phyloP scores from a whole-genome alignment of 1,284 basidiomycete species.

The Trametes versicolor region DNA sequence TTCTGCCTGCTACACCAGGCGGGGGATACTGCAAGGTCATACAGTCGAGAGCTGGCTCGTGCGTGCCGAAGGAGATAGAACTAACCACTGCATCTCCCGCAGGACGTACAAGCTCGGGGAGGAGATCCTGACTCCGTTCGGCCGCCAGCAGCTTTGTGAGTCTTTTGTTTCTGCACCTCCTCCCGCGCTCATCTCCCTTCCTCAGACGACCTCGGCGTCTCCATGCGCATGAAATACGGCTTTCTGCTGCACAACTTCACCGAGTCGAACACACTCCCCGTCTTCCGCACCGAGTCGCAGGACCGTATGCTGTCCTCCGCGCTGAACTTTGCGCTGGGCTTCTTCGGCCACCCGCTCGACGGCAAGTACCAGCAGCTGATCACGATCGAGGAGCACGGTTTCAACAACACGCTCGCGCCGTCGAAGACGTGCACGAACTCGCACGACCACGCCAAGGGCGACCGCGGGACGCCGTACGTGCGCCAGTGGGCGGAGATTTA shows the following conservation, averaged over 20 bases:
- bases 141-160: slow-evolving; percentile 79
- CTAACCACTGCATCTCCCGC: too few relatives aligned
- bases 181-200: background rate
- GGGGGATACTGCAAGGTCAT: too few relatives aligned
- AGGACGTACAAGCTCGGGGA: slow-evolving; percentile 86
- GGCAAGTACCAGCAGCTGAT: slow-evolving; percentile 84
- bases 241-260: slow-evolving; percentile 86
- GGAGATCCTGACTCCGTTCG: slow-evolving; percentile 86
- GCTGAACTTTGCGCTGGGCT: slow-evolving; percentile 86
- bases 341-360: slow-evolving; percentile 86
- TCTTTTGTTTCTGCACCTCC: background rate
- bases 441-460: slow-evolving; percentile 53
- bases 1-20: too few relatives aligned
- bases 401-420: slow-evolving; percentile 84
- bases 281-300: slow-evolving; percentile 91
- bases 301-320: slow-evolving; percentile 88
- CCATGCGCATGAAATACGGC: slow-evolving; percentile 82
- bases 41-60: too few relatives aligned
- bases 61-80: too few relatives aligned
- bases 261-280: slow-evolving; percentile 73
- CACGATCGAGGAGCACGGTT: slow-evolving; percentile 77
- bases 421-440: slow-evolving; percentile 80
- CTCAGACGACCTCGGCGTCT: slow-evolving; percentile 71
- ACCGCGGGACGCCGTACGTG: slow-evolving; percentile 66
- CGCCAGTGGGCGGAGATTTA: slow-evolving; percentile 76